Evolutionary conservation across 2,329 filamentous ascomycete genomes (phyloP), one percentile per base, ranked within the genome.

Genomic region (Aspergillus sp.): DNA sequence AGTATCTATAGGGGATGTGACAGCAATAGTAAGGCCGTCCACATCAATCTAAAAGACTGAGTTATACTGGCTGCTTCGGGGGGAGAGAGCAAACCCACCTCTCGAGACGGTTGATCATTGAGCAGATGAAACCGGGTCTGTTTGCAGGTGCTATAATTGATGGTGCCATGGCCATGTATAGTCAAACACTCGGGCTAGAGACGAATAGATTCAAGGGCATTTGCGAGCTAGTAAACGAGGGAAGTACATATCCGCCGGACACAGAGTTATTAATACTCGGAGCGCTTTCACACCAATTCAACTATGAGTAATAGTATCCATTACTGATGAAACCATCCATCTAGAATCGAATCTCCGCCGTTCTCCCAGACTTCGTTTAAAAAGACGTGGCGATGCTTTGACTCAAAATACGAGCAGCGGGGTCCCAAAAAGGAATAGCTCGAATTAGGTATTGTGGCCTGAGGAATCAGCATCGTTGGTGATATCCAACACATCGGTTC

Each of bases 21-120:
- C 83, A 1, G 84, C 83, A 59, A 93, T 88, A 56, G 80, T 85
- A n/a, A 93, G 79, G 47, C 89, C 88, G 61, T 90, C 88, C 42
- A 93, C 82, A 59, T 89, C 86, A 52, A 90, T 79, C 86, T 88
- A 22, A 47, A 30, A 7, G 20, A 13, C 26, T 18, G n/a, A 42
- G 32, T 57, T 32, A 36, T 18, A 36, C 12, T 30, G 20, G 26
- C 24, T 5, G 12, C 2, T 24, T 41, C 3, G 5, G 22, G 18
- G 17, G 6, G 17, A 9, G 5, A 17, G 8, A 17, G 13, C 4
- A 8, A 36, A 17, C 41, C 13, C 71, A 86, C 85, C 76, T 88
- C 85, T 57, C 68, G 63, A 12, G 73, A 73, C 77, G 81, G 70
- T 78, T 82, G 67, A 78, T 86, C 61, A 72, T 82, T 61, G 74